Base-by-base conservation (phyloP, 306 rosid genomes). In the Trifolium dubium region DNA sequence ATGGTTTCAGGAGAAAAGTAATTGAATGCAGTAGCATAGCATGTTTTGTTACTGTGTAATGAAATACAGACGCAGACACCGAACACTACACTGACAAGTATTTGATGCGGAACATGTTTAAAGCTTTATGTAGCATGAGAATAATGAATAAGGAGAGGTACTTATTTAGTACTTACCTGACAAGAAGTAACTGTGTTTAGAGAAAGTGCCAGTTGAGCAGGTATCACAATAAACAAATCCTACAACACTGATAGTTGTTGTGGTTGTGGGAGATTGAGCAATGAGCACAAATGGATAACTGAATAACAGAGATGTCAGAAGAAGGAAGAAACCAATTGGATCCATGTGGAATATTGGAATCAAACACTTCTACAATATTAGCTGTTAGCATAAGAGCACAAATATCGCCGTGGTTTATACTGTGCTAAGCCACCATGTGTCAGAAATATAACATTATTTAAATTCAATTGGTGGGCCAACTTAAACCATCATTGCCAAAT, bases 171-270 rank as follows among this genome's bases (percentile, higher is more conserved):
- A 61, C 46, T 66, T 88, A 90, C 93, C 96, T 64, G 89, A 82
- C 72, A 90, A 64, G 72, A 90, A 86, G 82, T 88, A 90, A 87
- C 96, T 85, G 31, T 89, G 84, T 55, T 71, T 83, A 30, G 93
- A 85, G 79, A 90, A 72, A 47, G 77, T 82, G 79, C 66, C 85
- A 78, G 56, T 88, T 43, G 87, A 86, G 77, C 93, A 90, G 8
- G 87, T 71, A 74, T 90, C 96, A 83, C 96, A 90, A 53, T 85
- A 90, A 78, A 90, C 92, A 15, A 79, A 81, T 18, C 96, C 96
- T 2, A 78, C 86, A 1, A 90, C 90, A 0, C 80, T 85, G 82
- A 90, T 90, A 59, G 96, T 69, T 37, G 78, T 53, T 0, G 76
- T 70, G 28, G 75, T 55, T 0, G 76, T 23, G 15, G 31, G 53